Base-by-base conservation (phyloP, 495 filamentous ascomycete genomes). In the Lentithecium fluviatile region DNA sequence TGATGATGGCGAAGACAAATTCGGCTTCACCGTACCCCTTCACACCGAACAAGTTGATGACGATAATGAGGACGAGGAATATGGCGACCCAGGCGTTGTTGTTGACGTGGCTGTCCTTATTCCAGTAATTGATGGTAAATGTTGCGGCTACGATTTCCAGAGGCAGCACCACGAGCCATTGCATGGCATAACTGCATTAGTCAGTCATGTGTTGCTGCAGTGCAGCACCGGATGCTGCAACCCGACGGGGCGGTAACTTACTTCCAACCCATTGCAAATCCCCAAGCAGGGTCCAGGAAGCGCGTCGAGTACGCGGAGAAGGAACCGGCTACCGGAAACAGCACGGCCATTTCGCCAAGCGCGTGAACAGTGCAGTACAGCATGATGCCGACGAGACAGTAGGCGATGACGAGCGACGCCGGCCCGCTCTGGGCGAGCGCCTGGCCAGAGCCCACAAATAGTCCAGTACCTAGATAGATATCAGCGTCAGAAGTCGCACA, bases 231-330 rank as follows among this genome's bases (percentile, higher is more conserved):
- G n/a, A n/a, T n/a, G 50, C 58, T 34, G 26, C 13, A 25, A 60
- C 45, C 49, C 45, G 52, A 46, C 7, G 26, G 43, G 34, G 21
- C 19, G 46, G 58, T 45, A 26, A 81, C 79, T 72, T 65, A 85
- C 79, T 96, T 96, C 93, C 92, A 96, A 25, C 94, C 94, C 90
- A 96, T 95, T 45, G 94, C 92, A 68, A 97, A 97, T 0, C 94
- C 94, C 93, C 92, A 97, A 2, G 93, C 90, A 11, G 92, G 92
- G 68, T 97, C 92, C 10, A 97, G 69, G 68, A 97, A 97, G 23
- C 93, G 83, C 36, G 90, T 96, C 17, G 92, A 95, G 73, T 91
- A 96, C 36, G 90, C 86, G 12, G 91, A 87, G 73, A 97, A 97
- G 20, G 91, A 95, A 55, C 93, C 93, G 42, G 93, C 89, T 20